Base-by-base conservation (phyloP, 176 grass and related monocot genomes). In the Tillandsia fasciculata region DNA sequence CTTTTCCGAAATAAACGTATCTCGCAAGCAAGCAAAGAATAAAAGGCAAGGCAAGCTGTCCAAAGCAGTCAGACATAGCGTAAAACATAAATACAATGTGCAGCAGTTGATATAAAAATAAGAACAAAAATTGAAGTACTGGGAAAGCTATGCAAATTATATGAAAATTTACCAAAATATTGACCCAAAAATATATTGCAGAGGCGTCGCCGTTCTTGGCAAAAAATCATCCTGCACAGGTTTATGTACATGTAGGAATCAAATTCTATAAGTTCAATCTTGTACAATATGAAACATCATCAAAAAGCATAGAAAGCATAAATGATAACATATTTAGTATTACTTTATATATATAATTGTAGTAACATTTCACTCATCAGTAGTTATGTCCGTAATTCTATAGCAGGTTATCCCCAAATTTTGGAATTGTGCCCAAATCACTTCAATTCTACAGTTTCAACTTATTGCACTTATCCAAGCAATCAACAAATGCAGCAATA, bases 1-100 rank as follows among this genome's bases (percentile, higher is more conserved):
- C 66, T 90, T 99, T 72, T 99, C 90, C 90, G 88, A 87, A 64
- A 85, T 99, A 50, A 99, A 87, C 76, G 95, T 99, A 72, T 99
- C 95, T 90, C 95, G 90, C 87, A 99, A 78, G 73, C 95, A 99
- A 9, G 90, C 68, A 61, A 94, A 58, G 73, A 99, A 93, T 63
- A 99, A 67, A 63, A 99, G 88, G 64, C 95, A 99, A 49, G 95
- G 95, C 70, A 99, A 88, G 71, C 95, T 99, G 95, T 90, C 53
- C 64, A 99, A 90, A 86, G 78, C 49, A 94, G 33, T 77, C 84
- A 87, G 65, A 65, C 33, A 50, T 71, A 71, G 79, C 82, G 73
- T 87, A 87, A 72, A 72, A 14, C 33, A 70, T 2, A 57, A 78
- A 59, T 68, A 75, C 13, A 58, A 20, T 29, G 65, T 64, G 57